Conservation (phyloP, 78 protist species). For the Monocercomonoides exilis region DNA sequence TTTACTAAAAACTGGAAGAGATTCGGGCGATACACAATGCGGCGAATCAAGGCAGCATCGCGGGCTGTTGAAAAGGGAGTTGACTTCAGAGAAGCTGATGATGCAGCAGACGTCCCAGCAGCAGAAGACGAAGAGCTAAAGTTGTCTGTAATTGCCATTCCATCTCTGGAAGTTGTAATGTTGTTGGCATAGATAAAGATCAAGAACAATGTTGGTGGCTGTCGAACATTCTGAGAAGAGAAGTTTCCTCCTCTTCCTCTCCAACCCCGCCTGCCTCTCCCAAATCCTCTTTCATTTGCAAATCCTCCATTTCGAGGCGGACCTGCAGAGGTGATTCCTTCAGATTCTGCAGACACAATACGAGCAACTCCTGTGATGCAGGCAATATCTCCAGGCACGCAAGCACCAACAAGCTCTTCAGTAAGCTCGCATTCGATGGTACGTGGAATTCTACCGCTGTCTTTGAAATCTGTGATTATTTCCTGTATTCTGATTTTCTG, state of each 20-base stretch:
- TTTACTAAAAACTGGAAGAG: conserved; percentile 75
- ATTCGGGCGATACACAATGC: neutral
- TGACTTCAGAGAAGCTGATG: no score
- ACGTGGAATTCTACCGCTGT: conserved; percentile 81
- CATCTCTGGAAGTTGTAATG: neutral
- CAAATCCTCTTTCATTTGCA: neutral
- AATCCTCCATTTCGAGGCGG: neutral
- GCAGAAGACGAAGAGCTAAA: neutral
- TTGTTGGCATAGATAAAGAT: neutral
- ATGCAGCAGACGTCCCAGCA: neutral
- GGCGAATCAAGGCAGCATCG: conserved; percentile 8
- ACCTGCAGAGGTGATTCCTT: conserved; percentile 21
- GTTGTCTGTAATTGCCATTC: neutral
- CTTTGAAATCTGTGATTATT: conserved; percentile 38
- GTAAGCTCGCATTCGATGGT: conserved; percentile 75
- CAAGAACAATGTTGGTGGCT: neutral
- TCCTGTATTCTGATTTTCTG: conserved; percentile 75
- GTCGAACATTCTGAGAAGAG: neutral
- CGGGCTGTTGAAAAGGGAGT: neutral
- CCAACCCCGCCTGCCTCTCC: neutral
- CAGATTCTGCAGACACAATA: conserved; percentile 14
- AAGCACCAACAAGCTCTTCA: conserved; percentile 56
- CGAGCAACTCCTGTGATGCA: conserved; percentile 78
- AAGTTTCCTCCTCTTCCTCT: neutral
- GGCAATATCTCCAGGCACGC: conserved; percentile 86